phyloP scores from a whole-genome alignment of 129 eudicot genomes.

The Erigeron canadensis region DNA sequence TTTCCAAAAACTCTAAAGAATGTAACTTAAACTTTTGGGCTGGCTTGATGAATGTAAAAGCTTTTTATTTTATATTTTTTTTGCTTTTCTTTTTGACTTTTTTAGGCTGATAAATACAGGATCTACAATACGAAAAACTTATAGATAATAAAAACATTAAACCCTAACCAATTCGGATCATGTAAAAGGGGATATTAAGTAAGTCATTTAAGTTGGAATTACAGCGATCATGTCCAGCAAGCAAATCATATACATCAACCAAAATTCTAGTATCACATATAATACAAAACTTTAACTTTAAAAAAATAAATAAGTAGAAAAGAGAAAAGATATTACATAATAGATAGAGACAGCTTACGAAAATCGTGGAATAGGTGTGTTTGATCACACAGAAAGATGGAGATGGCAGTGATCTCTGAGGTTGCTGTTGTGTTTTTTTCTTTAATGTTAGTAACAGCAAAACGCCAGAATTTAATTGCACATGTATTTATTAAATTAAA shows the following conservation, averaged over 20 bases:
- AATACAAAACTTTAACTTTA: background rate
- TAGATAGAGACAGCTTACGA: conserved; percentile 2
- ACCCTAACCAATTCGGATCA: background rate
- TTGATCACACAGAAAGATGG: background rate
- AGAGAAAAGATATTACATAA: background rate
- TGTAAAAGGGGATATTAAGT: background rate
- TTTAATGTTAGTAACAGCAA: no score
- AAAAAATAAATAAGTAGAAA: background rate
- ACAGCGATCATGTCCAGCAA: conserved; percentile 13
- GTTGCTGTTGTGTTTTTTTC: background rate
- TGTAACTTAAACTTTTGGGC: no score
- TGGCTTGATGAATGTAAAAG: no score
- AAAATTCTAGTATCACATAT: background rate
- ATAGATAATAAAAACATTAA: background rate
- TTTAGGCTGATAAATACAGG: no score
- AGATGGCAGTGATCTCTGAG: conserved; percentile 7
- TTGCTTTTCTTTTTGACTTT: no score
- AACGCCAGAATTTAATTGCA: no score
- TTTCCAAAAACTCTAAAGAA: no score
- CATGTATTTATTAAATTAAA: no score
- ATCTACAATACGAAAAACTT: no score
- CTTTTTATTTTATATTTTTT: no score
- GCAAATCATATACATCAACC: background rate
- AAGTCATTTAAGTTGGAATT: background rate
- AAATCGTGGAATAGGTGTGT: background rate